Conservation (phyloP, 495 filamentous ascomycete genomes). For the Parathielavia appendiculata region DNA sequence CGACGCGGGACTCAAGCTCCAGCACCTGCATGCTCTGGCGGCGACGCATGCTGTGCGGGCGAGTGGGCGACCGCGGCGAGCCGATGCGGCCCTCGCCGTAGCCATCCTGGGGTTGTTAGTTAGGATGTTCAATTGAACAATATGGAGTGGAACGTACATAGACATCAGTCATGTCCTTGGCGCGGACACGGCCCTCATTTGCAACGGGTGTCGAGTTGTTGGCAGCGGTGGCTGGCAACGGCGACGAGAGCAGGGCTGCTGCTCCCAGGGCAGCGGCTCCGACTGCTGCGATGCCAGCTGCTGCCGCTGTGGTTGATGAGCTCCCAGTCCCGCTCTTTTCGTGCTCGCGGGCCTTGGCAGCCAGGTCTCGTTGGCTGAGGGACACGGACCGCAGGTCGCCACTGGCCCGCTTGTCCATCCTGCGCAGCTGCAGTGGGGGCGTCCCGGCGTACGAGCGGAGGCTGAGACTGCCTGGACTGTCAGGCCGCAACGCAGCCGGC, state of each 20-base stretch:
- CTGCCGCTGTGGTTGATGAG: conserved; percentile 24
- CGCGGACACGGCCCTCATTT: conserved; percentile 79
- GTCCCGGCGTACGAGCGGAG: conserved; percentile 46
- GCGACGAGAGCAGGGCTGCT: conserved; percentile 15
- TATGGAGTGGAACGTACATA: conserved; percentile 62
- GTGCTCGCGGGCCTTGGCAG: conserved; percentile 25
- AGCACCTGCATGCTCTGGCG: conserved; percentile 95
- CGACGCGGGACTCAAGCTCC: conserved; percentile 69
- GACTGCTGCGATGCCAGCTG: neutral
- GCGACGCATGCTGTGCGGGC: conserved; percentile 91
- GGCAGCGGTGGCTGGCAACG: conserved; percentile 37
- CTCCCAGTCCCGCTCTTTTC: neutral
- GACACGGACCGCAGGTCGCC: conserved; percentile 73
- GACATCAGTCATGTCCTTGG: conserved; percentile 85
- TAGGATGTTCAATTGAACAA: conserved; percentile 13
- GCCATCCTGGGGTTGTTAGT: conserved; percentile 63
- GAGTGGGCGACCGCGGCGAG: conserved; percentile 87
- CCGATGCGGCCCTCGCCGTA: conserved; percentile 83
- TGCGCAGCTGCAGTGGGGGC: conserved; percentile 51
- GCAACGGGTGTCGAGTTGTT: conserved; percentile 64
- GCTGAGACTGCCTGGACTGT: conserved; percentile 55
- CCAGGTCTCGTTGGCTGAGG: conserved; percentile 50
- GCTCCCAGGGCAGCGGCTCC: conserved; percentile 27
- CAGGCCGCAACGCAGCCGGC: conserved; percentile 44
- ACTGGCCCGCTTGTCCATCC: conserved; percentile 67